Evolutionary conservation across 2,329 filamentous ascomycete species (phyloP).

Genomic region (Monilinia laxa): DNA sequence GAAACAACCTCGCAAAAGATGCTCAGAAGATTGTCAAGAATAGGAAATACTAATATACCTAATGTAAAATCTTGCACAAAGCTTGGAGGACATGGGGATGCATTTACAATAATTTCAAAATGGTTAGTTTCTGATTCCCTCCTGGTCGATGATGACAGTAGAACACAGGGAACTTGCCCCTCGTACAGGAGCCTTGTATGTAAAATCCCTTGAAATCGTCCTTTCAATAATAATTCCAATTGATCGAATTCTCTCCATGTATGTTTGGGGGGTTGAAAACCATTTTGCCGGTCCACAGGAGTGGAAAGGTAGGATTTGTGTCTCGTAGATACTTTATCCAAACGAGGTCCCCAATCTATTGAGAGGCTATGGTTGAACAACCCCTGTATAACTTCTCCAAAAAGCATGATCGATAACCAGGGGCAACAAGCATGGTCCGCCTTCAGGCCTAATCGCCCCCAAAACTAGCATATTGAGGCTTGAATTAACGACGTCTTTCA

Average conservation of each 20-base stretch:
- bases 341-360: constrained; percentile 3
- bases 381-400: neutral
- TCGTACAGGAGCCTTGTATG: neutral
- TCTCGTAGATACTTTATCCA: constrained; percentile 8
- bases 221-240: neutral
- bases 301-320: neutral
- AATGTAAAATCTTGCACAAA: constrained; percentile 18
- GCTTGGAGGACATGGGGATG: constrained; percentile 20
- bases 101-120: neutral
- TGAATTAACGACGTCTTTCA: constrained; percentile 18
- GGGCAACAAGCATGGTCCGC: constrained; percentile 14
- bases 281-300: neutral
- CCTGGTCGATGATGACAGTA: neutral
- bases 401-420: neutral
- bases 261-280: neutral
- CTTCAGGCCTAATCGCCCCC: neutral
- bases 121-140: neutral
- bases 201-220: neutral
- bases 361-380: neutral
- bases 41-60: neutral
- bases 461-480: constrained; percentile 7
- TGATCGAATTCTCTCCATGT: neutral
- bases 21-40: constrained; percentile 2
- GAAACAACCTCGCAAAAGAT: constrained; percentile 3
- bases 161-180: too few relatives aligned